Evolutionary conservation across 257 asterid genomes (phyloP), one percentile per base, ranked within the genome.

Genomic region (Verbena officinalis): DNA sequence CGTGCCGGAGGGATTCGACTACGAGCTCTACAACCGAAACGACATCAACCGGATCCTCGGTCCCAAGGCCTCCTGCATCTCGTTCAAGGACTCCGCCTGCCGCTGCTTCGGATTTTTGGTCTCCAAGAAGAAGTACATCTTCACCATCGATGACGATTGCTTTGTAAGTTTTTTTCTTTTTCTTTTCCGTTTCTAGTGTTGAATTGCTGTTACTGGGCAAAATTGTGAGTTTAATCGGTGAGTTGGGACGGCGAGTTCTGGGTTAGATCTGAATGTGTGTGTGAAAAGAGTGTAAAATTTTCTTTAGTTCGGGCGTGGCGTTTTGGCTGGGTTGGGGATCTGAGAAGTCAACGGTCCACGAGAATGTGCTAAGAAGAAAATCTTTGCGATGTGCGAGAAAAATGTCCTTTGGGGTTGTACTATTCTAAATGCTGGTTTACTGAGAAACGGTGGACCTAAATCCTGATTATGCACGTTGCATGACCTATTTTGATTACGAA

Each of bases 61-160:
- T 5, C 86, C 86, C 34, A 81, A 75, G 72, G 81, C 86, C 36
- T 74, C 76, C 66, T 77, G 86, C 83, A 81, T 81, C 75, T 81
- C 86, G 2, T 81, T 81, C 75, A 81, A 77, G 77, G 86, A 81
- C 63, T 81, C 83, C 27, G 83, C 86, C 45, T 81, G 86, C 59
- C 74, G 86, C 9, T 77, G 83, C 77, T 81, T 81, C 51, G 86
- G 86, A 1, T 81, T 77, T 55, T 54, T 81, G 73, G 79, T 81
- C 23, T 81, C 86, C 0, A 81, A 81, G 75, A 81, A 81, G 77
- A 81, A 81, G 73, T 81, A 77, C 76, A 75, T 81, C 77, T 81
- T 55, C 81, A 81, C 86, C 75, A 81, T 81, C 57, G 86, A 81
- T 24, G 86, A 81, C 65, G 86, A 81, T 64, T 81, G 86, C 78